phyloP scores from a whole-genome alignment of 2,329 filamentous ascomycete species.

The Endocalyx cinctus region DNA sequence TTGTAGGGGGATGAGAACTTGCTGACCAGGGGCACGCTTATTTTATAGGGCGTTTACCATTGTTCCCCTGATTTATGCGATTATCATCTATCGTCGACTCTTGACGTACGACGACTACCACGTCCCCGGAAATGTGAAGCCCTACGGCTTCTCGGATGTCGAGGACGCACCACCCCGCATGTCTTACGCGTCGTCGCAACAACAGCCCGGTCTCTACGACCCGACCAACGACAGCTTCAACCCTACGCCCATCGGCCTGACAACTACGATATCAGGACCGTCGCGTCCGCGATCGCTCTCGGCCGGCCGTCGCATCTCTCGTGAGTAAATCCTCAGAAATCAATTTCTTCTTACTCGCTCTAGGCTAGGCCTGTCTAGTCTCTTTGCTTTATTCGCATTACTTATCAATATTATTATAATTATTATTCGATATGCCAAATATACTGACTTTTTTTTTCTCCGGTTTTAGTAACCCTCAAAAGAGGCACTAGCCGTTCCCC shows the following conservation, averaged over 20 bases:
- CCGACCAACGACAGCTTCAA: conserved; percentile 16
- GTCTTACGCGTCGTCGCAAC: conserved; percentile 12
- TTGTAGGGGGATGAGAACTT: too few relatives aligned
- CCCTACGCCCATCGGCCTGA: conserved; percentile 1
- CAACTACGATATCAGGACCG: conserved; percentile 1
- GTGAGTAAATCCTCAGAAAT: too few relatives aligned
- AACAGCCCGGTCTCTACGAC: conserved; percentile 17
- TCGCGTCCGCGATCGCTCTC: conserved; percentile 18
- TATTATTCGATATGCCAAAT: too few relatives aligned
- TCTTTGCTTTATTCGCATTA: too few relatives aligned
- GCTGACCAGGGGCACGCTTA: too few relatives aligned
- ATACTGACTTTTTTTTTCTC: too few relatives aligned
- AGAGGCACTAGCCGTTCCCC: too few relatives aligned
- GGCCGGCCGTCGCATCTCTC: conserved; percentile 17
- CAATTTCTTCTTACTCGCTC: too few relatives aligned
- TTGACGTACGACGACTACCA: conserved; percentile 46
- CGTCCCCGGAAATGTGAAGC: conserved; percentile 44
- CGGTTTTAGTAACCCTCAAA: too few relatives aligned
- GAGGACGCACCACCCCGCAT: conserved; percentile 22
- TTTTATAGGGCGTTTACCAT: conserved; percentile 37
- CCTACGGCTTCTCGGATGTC: conserved; percentile 37
- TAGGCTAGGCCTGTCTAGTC: too few relatives aligned
- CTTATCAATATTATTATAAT: too few relatives aligned
- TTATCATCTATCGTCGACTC: conserved; percentile 43
- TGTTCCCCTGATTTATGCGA: conserved; percentile 41